Base-by-base conservation (phyloP, 805 yeast genomes). In the Tetrapisispora iriomotensis region DNA sequence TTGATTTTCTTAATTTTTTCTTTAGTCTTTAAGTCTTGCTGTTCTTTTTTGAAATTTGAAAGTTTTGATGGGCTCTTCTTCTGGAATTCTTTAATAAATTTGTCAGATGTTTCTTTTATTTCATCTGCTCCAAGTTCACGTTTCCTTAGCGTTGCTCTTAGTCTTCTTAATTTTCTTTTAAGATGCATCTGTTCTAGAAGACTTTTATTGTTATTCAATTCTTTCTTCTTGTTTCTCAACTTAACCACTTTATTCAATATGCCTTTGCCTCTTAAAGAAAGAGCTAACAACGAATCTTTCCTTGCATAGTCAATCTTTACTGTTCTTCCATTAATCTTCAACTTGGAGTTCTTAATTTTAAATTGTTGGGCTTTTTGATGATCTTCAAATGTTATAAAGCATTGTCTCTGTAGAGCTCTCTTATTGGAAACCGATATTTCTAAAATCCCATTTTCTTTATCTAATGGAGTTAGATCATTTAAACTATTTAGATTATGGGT, bases 341-440 rank as follows among this genome's bases (percentile, higher is more conserved):
- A 38, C 4, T 44, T 40, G 6, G 39, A 12, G 30, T 44, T 50
- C 6, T 29, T 34, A 2, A 32, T 21, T 28, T 40, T 32, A 36
- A 58, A 58, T 8, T 33, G 15, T 6, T 20, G 13, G 3, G 60
- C 57, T 10, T 25, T 23, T 2, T 26, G 32, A 6, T 32, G 35
- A 27, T 42, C 38, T 2, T 25, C 25, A 36, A 58, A 58, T 2
- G 63, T 56, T 3, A 58, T 34, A 28, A 57, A 57, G 24, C 54
- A 52, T 30, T 48, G 51, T 13, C 45, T 45, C 3, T 31, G 21
- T 26, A 52, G 19, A 13, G 31, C 38, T 1, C 21, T 18, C 17
- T 49, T 39, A 3, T 41, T 40, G 3, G 56, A 48, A 15, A 40
- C 29, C 6, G 53, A 52, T 13, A 51, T 43, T 7, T 36, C 35